A percentile compares a stretch with the other conserved stretches of the same genome.
These are phyloP conservation scores for Cyberlindnera samutprakarnensis DNA, from an alignment of 805 yeast genomes.

Conservation along the genomic window DNA sequence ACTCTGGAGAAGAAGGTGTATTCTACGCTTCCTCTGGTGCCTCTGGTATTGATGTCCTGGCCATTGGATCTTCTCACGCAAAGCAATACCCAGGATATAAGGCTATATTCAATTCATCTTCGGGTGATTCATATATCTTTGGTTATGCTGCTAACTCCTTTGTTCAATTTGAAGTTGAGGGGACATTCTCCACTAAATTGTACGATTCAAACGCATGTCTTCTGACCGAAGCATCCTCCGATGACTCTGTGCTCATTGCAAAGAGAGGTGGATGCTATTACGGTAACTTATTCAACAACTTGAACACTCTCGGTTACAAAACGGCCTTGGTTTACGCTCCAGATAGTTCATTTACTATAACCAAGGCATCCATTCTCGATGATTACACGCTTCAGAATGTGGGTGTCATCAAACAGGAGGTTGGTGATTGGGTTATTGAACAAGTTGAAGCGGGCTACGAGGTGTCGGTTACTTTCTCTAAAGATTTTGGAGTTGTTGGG, in stretches of 20 bases:
- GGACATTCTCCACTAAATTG: conserved; percentile 3
- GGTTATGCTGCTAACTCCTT: conserved; percentile 6
- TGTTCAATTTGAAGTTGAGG: conserved; percentile 1
- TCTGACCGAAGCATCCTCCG: neutral
- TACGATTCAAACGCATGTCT: conserved; percentile 6
- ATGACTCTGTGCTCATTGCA: conserved; percentile 3
- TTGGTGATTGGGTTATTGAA: conserved; percentile 8
- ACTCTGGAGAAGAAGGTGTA: conserved; percentile 4
- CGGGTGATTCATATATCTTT: conserved; percentile 4
- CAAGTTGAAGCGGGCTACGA: conserved; percentile 4
- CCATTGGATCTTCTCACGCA: conserved; percentile 11
- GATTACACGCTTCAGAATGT: neutral
- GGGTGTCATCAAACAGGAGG: conserved; percentile 4
- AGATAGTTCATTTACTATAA: neutral
- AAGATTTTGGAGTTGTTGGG: neutral
- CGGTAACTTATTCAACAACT: conserved; percentile 1
- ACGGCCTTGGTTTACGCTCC: neutral
- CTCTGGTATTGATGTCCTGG: conserved; percentile 8
- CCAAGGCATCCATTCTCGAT: neutral
- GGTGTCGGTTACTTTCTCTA: conserved; percentile 3
- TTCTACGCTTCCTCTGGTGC: neutral
- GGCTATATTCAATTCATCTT: conserved; percentile 6
- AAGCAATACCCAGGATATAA: conserved; percentile 5
- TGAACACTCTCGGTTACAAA: neutral
- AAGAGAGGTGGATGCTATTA: conserved; percentile 2